Evolutionary conservation across 2,329 filamentous ascomycete species (phyloP).

Genomic region (Claviceps lovelessii): DNA sequence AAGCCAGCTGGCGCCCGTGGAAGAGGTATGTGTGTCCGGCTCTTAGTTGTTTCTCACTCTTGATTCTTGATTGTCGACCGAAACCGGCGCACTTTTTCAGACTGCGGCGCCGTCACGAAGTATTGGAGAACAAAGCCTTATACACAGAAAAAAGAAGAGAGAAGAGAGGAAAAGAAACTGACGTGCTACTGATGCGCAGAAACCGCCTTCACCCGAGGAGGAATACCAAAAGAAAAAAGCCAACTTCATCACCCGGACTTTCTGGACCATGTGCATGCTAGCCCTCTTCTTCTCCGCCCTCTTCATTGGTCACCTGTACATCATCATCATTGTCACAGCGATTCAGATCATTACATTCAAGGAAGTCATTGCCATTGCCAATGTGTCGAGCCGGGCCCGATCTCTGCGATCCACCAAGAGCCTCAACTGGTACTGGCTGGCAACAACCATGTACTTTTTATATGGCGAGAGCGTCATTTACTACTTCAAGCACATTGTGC

Average conservation of each 20-base stretch:
- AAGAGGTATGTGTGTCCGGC: slow-evolving; percentile 18
- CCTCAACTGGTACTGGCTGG: slow-evolving; percentile 97
- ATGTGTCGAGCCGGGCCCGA: slow-evolving; percentile 80
- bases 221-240: slow-evolving; percentile 99
- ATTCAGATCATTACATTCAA: slow-evolving; percentile 97
- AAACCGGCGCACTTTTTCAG: not conserved
- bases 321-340: slow-evolving; percentile 82
- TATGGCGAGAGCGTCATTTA: slow-evolving; percentile 99
- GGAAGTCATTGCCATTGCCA: slow-evolving; percentile 95
- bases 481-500: slow-evolving; percentile 97
- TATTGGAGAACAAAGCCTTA: too few relatives aligned
- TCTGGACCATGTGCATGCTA: slow-evolving; percentile 99
- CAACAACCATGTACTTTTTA: slow-evolving; percentile 97
- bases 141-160: not conserved
- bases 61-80: not conserved
- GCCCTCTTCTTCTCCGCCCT: slow-evolving; percentile 79
- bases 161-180: not conserved
- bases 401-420: slow-evolving; percentile 89
- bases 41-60: not conserved
- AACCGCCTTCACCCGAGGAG: slow-evolving; percentile 26
- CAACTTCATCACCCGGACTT: slow-evolving; percentile 89
- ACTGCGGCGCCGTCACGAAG: too few relatives aligned
- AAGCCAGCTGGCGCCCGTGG: slow-evolving; percentile 19
- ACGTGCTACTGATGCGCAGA: slow-evolving; percentile 18
- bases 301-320: slow-evolving; percentile 94